phyloP scores from a whole-genome alignment of 768 basidiomycete species.

The Lyophyllum semitale region DNA sequence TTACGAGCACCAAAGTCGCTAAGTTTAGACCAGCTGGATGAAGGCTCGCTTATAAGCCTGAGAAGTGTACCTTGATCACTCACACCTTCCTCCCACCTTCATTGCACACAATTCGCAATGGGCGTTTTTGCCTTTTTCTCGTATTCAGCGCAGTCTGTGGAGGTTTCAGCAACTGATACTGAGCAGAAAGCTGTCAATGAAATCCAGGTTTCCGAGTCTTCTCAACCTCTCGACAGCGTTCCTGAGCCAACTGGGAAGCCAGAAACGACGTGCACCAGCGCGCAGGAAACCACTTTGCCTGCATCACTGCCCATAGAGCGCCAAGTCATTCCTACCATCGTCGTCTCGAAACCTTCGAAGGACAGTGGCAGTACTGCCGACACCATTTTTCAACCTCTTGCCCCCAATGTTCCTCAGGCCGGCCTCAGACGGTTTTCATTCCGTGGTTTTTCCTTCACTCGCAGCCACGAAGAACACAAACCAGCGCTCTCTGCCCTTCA shows the following conservation, averaged over 20 bases:
- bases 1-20: neutral
- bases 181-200: neutral
- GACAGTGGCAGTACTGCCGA: neutral
- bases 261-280: neutral
- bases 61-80: neutral
- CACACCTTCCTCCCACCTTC: conserved; percentile 2
- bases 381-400: neutral
- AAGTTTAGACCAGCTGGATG: neutral
- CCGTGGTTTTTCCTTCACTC: conserved; percentile 41
- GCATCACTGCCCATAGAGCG: conserved; percentile 1
- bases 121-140: conserved; percentile 28
- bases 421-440: conserved; percentile 44
- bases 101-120: conserved; percentile 19
- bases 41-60: neutral
- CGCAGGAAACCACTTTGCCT: neutral
- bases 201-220: neutral
- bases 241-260: neutral
- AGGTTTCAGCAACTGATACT: neutral
- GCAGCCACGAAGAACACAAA: conserved; percentile 32
- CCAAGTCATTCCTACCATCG: conserved; percentile 4
- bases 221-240: neutral
- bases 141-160: conserved; percentile 13
- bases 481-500: conserved; percentile 33
- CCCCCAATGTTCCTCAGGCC: neutral
- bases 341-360: conserved; percentile 6